A percentile compares a stretch with the other conserved stretches of the same genome.
Evolutionary conservation across 1,139 yeast genomes (phyloP).

Genomic region (Geotrichum klebahnii): DNA sequence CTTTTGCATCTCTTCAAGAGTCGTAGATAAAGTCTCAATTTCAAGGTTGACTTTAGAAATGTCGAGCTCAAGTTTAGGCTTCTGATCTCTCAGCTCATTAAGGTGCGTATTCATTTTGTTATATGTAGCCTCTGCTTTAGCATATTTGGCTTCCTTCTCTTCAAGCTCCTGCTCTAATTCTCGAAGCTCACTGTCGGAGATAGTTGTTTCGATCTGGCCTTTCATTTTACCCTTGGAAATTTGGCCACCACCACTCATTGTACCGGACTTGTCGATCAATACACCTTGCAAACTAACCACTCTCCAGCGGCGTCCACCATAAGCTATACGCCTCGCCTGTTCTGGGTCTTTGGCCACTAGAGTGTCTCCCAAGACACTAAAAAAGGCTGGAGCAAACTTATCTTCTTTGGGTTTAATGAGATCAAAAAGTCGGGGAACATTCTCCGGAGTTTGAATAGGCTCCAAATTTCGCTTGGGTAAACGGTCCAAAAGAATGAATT

Average conservation of each 20-base stretch:
- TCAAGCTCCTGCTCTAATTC: constrained; percentile 52
- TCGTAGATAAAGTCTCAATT: constrained; percentile 54
- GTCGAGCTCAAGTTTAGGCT: constrained; percentile 66
- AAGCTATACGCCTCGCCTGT: constrained; percentile 86
- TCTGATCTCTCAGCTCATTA: constrained; percentile 54
- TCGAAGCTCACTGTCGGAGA: constrained; percentile 58
- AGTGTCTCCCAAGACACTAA: constrained; percentile 80
- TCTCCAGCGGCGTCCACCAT: constrained; percentile 72
- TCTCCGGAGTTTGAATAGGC: constrained; percentile 68
- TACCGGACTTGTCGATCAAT: constrained; percentile 90
- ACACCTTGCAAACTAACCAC: constrained; percentile 94
- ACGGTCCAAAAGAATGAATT: constrained; percentile 76
- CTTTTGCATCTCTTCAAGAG: constrained; percentile 44
- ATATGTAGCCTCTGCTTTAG: constrained; percentile 50
- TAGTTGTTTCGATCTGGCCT: constrained; percentile 38
- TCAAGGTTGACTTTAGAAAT: constrained; percentile 62
- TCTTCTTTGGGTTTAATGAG: constrained; percentile 62
- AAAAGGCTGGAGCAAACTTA: constrained; percentile 82
- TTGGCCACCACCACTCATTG: constrained; percentile 94
- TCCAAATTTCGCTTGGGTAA: constrained; percentile 58
- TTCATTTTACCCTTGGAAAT: constrained; percentile 65
- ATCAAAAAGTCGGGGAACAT: constrained; percentile 80
- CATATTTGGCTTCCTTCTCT: constrained; percentile 54
- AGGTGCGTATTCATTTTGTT: constrained; percentile 60
- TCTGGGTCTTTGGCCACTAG: constrained; percentile 74